phyloP scores from a whole-genome alignment of 257 asterid species.

The Rhazya stricta region DNA sequence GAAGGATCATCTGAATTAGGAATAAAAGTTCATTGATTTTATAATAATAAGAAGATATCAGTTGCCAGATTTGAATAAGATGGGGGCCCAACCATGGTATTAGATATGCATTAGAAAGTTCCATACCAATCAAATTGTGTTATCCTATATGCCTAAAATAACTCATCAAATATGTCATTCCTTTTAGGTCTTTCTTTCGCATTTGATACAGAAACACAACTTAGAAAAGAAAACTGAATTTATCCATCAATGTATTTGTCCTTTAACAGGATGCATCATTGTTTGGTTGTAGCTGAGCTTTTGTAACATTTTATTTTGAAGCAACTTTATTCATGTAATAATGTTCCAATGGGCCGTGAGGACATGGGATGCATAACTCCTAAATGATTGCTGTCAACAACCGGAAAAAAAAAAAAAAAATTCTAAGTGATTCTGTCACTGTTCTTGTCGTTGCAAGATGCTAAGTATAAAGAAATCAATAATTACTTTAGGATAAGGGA shows the following conservation, averaged over 20 bases:
- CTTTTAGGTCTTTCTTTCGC: background rate
- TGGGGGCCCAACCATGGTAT: background rate
- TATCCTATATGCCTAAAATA: no score
- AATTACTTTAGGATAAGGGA: background rate
- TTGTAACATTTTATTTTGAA: no score
- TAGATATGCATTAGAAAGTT: background rate
- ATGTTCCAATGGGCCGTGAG: constrained; percentile 10
- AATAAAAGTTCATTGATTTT: background rate
- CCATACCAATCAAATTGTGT: background rate
- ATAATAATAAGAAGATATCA: background rate
- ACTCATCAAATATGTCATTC: no score
- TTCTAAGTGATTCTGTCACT: constrained; percentile 3
- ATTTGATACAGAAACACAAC: constrained; percentile 13
- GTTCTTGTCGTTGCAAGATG: constrained; percentile 14
- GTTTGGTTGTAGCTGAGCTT: no score
- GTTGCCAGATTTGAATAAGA: background rate
- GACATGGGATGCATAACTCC: constrained; percentile 21
- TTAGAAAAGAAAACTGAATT: background rate
- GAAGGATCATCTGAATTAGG: background rate
- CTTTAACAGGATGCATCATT: no score
- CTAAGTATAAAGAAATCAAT: constrained; percentile 5
- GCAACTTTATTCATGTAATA: background rate
- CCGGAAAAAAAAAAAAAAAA: no score
- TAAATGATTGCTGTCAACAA: no score
- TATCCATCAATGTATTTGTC: no score